Evolutionary conservation across 768 basidiomycete species (phyloP), one percentile per base, ranked within the genome.

Genomic region (Tylopilus felleus): DNA sequence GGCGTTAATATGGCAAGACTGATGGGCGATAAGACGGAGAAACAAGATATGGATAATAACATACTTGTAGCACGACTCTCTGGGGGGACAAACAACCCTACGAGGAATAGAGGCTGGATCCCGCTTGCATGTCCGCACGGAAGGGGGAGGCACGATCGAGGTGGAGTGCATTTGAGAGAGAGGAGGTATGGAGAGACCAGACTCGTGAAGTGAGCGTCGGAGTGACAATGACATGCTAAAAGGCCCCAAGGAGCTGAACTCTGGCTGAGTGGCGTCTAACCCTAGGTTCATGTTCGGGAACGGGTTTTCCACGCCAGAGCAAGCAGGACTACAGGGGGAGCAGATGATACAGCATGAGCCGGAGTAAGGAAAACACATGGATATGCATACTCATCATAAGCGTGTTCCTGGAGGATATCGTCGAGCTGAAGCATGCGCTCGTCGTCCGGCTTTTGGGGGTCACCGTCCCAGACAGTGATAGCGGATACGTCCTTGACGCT

Each of bases 1-100:
- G 91, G 89, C 40, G 92, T 83, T 67, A 91, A 77, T 53, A 96
- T 88, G 23, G 89, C 80, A 52, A 93, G 79, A 63, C 91, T 93
- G 61, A 36, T 8, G 22, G 65, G 55, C 35, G 51, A 61, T 60
- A 53, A 70, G 53, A 48, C 47, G 52, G 55, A 7, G 52, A 53
- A 23, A 40, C 19, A 25, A 38, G 19, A 40, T 50, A 47, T 38
- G 43, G 25, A 49, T 48, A 49, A 60, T 43, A 45, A 76, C 83
- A 41, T 55, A 90, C 89, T 86, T 88, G 71, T 81, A 82, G 62
- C 89, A 91, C 4, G 85, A 79, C 53, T 89, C 89, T 66, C 82
- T 86, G 2, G 86, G 75, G 23, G 88, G 89, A 69, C 76, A 78
- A 16, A 88, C 80, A n/a, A 90, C 82, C 31, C 77, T 80, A 47